These are phyloP conservation scores for Jackrogersella minutella DNA, from an alignment of 495 filamentous ascomycete genomes.

Conservation along the genomic window DNA sequence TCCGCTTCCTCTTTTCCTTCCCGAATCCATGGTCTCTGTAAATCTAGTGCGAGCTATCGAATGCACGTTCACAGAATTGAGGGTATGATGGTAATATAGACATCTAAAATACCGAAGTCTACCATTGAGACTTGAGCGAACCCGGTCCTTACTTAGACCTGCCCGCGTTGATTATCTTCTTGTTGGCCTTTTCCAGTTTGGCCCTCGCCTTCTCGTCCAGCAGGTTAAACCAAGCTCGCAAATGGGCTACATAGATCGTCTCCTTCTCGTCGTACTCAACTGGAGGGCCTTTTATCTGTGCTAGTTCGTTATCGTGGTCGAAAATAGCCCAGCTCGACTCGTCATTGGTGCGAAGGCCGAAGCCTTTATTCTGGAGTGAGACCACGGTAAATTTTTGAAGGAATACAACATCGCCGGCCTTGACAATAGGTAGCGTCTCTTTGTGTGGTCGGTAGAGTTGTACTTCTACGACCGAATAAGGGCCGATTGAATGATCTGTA, in stretches of 20 bases:
- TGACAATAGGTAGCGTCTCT: slow-evolving; percentile 71
- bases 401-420: slow-evolving; percentile 77
- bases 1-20: background rate
- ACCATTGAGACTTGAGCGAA: background rate
- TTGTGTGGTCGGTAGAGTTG: slow-evolving; percentile 79
- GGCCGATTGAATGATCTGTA: slow-evolving; percentile 68
- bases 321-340: slow-evolving; percentile 71
- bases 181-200: slow-evolving; percentile 53
- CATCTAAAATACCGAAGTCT: background rate
- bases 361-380: slow-evolving; percentile 57
- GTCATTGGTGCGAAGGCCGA: slow-evolving; percentile 54
- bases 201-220: slow-evolving; percentile 47
- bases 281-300: slow-evolving; percentile 57
- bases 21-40: background rate
- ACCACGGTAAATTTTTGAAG: slow-evolving; percentile 77
- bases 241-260: slow-evolving; percentile 42
- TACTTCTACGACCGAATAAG: slow-evolving; percentile 60
- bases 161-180: slow-evolving; percentile 47
- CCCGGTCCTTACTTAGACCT: slow-evolving; percentile 28
- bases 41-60: background rate
- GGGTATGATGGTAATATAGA: background rate
- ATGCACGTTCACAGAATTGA: background rate
- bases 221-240: slow-evolving; percentile 52
- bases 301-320: slow-evolving; percentile 44
- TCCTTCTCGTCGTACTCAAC: slow-evolving; percentile 54